Evolutionary conservation across 2,329 filamentous ascomycete species (phyloP), one percentile per base, ranked within the genome.

Genomic region (Xylariales sp.): DNA sequence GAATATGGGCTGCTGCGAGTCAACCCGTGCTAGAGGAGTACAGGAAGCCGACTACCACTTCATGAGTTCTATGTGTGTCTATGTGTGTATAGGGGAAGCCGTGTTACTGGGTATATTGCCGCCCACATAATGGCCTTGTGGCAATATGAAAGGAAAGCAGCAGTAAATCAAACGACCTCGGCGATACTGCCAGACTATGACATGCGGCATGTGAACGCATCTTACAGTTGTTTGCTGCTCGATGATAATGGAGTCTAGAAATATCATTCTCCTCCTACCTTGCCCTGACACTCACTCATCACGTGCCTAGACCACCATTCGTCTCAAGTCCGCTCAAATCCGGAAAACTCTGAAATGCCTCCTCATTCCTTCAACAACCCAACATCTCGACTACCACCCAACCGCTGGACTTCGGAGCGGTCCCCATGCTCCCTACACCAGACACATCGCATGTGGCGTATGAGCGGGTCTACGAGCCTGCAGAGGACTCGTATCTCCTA

Each of bases 401-500:
- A 7, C n/a, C 12, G 10, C n/a, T n/a, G 8, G 8, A 27, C 8
- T n/a, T n/a, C 24, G n/a, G 8, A 8, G n/a, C 8, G 24, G 18
- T 31, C 38, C 16, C 31, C 21, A 95, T 96, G 90, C 79, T 98
- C 20, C 90, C 91, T 8, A 98, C 93, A 1, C 93, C 93, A 11
- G 87, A 88, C 44, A 98, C 93, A 3, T 86, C 86, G 16, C 93
- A 98, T 67, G 87, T 97, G 45, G 79, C 84, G 41, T 95, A 90
- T 65, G 79, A 87, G 61, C 81, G 84, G 42, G 83, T 97, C 52
- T 98, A 98, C 66, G 90, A 96, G 59, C 93, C 93, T 25, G 85
- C 91, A 9, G 93, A 98, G 65, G 93, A 98, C 68, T 96, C 90
- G 4, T 98, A 88, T 60, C 78, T 98, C 32, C 77, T 98, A 36